Evolutionary conservation across 75 land plant genomes (phyloP), one percentile per base, ranked within the genome.

Genomic region (Cryptomeria japonica): DNA sequence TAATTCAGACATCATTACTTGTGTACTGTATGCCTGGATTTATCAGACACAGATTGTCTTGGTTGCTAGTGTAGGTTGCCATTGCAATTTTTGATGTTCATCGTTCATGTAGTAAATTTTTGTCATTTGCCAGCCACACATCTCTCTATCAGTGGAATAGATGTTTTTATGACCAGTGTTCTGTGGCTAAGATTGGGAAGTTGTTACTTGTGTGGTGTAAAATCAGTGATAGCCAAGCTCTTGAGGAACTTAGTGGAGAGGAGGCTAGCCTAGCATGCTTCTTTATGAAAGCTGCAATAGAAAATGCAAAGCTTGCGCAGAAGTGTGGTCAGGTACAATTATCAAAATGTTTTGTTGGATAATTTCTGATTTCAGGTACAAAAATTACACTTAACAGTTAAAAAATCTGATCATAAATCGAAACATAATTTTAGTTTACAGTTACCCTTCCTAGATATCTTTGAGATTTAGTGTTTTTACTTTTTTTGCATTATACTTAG

Each of bases 231-330:
- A 89, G 89, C 88, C 89, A 92, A 79, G 96, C 94, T 36, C 90
- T 89, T 53, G 79, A 89, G 86, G 94, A 92, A 80, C 92, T 95
- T 90, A 88, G 83, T 85, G 91, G 93, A 85, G 93, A 90, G 51
- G 98, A 96, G 55, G 86, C 89, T 36, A 80, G 86, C 53, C 68
- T 80, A 22, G 84, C 94, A 75, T 89, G 88, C 80, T 87, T 84
- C 56, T 96, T 94, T 89, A 96, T 97, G 98, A 88, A 90, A 87
- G 61, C 49, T 14, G 95, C 98, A 53, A 86, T 97, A 72, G 42
- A 90, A 39, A 86, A 95, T 84, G 90, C 95, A 87, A 93, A 88
- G 36, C 76, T 87, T 75, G 90, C 89, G n/a, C 83, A 70, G 36
- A 88, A 86, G 53, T 18, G 41, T 77, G 89, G 80, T 61, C 92